Base-by-base conservation (phyloP, 192 early-diverging fungal species). In the Coemansia sp. region DNA sequence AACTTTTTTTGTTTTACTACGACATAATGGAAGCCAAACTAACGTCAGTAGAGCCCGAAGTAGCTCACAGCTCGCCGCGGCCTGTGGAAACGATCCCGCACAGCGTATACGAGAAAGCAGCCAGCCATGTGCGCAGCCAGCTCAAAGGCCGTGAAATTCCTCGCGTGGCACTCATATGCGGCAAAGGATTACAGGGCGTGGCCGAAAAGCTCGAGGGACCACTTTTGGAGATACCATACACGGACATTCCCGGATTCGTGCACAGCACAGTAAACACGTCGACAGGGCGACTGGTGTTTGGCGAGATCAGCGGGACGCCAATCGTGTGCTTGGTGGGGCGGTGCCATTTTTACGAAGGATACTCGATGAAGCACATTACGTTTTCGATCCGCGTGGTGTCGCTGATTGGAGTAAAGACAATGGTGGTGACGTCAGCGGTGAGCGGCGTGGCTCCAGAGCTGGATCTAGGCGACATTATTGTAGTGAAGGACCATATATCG, bases 341-440 rank as follows among this genome's bases (percentile, higher is more conserved):
- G 23, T 91, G 88, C 82, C 94, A 96, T 70, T 88, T 84, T 50
- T 96, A 96, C 69, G 94, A 96, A 71, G 94, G 95, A 12, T 89
- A 93, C 69, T 83, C 86, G 13, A 79, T 92, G 56, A 79, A 87
- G 55, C 86, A 91, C 48, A 88, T 88, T 14, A 92, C 92, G 8
- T 89, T 93, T 35, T 93, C 95, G 18, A 82, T 97, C 20, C 89
- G 95, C 37, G 86, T 97, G 23, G 89, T 97, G 82, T 73, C 86
- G 38, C 83, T 93, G 29, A 68, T 97, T 4, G 94, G 94, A 16
- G 88, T 89, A 13, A 64, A 90, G 60, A 87, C 85, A 8, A 67
- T 97, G 57, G 41, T 84, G 66, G 88, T 95, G 29, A 95, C 94
- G 27, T 92, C 92, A 68, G 94, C 95, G 2, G 84, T 89, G n/a